Base-by-base conservation (phyloP, 2,329 filamentous ascomycete genomes). In the Diatrype stigma region DNA sequence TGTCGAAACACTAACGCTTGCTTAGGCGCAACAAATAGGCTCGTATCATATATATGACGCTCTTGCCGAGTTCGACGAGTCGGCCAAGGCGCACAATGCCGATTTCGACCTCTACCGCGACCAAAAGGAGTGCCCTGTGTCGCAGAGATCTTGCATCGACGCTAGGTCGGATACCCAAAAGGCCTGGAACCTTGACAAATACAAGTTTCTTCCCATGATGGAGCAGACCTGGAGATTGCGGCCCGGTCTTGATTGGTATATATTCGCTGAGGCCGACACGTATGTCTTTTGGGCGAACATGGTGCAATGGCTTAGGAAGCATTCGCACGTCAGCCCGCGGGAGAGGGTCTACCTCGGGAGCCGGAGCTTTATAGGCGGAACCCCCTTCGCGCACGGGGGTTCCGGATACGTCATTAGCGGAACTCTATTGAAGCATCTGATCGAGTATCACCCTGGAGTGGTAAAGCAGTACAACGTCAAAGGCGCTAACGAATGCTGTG, bases 121-220 rank as follows among this genome's bases (percentile, higher is more conserved):
- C 12, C 74, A 77, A 56, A 66, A 71, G 47, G 65, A 73, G 49
- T 80, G 77, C 47, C 71, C 74, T 37, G 68, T 73, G 28, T 70
- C 73, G 3, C 73, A 76, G 35, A 73, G 74, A 58, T 71, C 76
- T 42, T 75, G 77, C 53, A 61, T 67, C 32, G 63, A 64, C 23
- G 63, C 67, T 32, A 61, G 60, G 30, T 54, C 61, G 5, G 62
- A 68, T 34, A 55, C 68, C 51, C 53, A 65, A 49, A 56, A 68
- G 56, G 72, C 70, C 11, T 83, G 80, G 79, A 72, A 72, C 47
- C 66, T 84, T 55, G 81, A 84, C 64, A 82, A 82, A 67, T 84
- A 81, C 69, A 84, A 84, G 65, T 81, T 81, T 60, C 65, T 83
- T 45, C 78, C 80, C 56, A 82, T 83, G 70, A 70, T 82, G 42